A percentile compares a stretch with the other conserved stretches of the same genome.
Evolutionary conservation across 495 filamentous ascomycete genomes (phyloP).

Genomic region (Haplographium delicatum): DNA sequence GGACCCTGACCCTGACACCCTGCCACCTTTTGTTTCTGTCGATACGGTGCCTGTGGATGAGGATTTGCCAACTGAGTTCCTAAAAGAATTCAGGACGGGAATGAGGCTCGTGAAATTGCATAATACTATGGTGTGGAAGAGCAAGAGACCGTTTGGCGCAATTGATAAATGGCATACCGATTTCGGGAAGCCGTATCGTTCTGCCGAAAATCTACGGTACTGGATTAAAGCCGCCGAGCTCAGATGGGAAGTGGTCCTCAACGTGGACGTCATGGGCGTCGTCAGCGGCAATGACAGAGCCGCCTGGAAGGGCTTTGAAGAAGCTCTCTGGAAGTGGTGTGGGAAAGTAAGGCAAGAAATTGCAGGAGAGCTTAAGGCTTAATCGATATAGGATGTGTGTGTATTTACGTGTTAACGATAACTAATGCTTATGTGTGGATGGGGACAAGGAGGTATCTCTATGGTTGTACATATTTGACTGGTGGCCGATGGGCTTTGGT

Average conservation of each 20-base stretch:
- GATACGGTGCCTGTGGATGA: constrained; percentile 35
- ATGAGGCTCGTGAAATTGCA: constrained; percentile 79
- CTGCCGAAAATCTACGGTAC: constrained; percentile 87
- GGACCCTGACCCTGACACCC: constrained; percentile 34
- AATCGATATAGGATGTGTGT: too few species aligned
- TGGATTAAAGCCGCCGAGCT: constrained; percentile 96
- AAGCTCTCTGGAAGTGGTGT: constrained; percentile 75
- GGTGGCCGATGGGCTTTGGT: too few species aligned
- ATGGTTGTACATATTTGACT: too few species aligned
- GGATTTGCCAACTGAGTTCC: constrained; percentile 66
- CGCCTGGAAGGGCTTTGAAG: constrained; percentile 77
- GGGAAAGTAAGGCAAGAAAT: constrained; percentile 72
- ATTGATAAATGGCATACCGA: constrained; percentile 86
- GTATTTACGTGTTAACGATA: too few species aligned
- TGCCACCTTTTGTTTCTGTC: constrained; percentile 68
- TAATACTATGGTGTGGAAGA: constrained; percentile 80
- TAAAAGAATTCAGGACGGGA: constrained; percentile 69
- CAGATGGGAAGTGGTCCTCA: constrained; percentile 83
- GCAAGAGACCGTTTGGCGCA: constrained; percentile 80
- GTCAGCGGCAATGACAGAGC: constrained; percentile 60
- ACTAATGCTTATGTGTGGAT: too few species aligned
- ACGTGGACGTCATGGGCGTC: constrained; percentile 80
- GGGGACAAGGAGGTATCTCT: too few species aligned
- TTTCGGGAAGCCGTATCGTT: constrained; percentile 88
- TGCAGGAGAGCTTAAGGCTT: constrained; percentile 33